Base-by-base conservation (phyloP, 495 filamentous ascomycete genomes). In the Lepraria neglecta region DNA sequence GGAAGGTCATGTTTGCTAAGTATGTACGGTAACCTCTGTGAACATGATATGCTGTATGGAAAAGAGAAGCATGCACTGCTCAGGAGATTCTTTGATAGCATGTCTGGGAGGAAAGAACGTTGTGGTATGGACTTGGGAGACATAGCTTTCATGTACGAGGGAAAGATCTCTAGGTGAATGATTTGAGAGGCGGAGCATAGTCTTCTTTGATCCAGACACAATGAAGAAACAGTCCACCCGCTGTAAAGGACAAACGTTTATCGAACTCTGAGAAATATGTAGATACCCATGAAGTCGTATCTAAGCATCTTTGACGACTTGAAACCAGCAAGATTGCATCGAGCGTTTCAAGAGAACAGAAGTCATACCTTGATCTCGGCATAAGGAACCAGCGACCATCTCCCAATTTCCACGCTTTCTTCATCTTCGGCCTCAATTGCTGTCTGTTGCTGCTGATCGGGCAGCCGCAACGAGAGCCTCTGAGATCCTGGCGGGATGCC, bases 401-500 rank as follows among this genome's bases (percentile, higher is more conserved):
- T 73, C n/a, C 74, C 75, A 52, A 92, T 71, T 65, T 79, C 74
- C 54, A 80, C 81, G 48, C 71, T 74, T 47, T 90, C 88, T 72
- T 92, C 88, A 71, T 91, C 80, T 44, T 71, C 75, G 28, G 85
- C 84, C 66, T 84, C 80, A 64, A 91, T 71, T 48, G 80, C 69
- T 52, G 82, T 75, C 60, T 73, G 75, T 35, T 82, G 72, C 64
- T 77, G 77, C 54, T 80, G 76, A 60, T 72, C 75, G 35, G 82
- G 69, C 12, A 83, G 75, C 67, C 81, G 85, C 70, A 91, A 75
- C 48, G 72, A 81, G 55, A 98, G 80, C 56, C 79, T 82, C 73
- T 97, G 95, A 61, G 82, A 83, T 11, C 81, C 79, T 12, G 91
- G 89, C 3, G 94, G 91, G 19, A 98, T 83, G 56, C 94, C 94